Conservation (phyloP, 257 asterid species). For the Jacaranda copaia region DNA sequence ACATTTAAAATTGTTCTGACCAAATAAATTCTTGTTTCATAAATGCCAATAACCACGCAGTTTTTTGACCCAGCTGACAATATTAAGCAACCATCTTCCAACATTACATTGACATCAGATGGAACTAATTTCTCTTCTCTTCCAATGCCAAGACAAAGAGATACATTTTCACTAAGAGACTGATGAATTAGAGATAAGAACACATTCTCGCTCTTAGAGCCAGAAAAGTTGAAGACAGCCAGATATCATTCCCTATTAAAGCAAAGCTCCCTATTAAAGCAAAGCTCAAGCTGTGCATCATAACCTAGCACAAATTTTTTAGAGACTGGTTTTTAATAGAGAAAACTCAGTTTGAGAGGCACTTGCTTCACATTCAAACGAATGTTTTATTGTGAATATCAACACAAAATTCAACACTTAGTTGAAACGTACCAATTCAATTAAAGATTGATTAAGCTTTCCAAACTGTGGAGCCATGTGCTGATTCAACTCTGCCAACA, state of each 20-base stretch:
- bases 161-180: conserved; percentile 8
- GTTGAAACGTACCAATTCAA: conserved; percentile 74
- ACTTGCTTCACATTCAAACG: conserved; percentile 12
- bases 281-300: conserved; percentile 5
- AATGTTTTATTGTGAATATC: conserved; percentile 10
- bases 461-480: conserved; percentile 92
- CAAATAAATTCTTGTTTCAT: not conserved
- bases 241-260: not conserved
- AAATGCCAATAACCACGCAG: not conserved
- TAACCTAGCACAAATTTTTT: not conserved
- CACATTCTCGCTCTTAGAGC: not conserved
- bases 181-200: conserved; percentile 11
- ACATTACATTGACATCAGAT: not conserved
- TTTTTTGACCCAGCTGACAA: not conserved
- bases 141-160: conserved; percentile 9
- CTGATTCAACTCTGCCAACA: conserved; percentile 83
- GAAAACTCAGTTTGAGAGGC: conserved; percentile 25
- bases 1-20: conserved; percentile 7
- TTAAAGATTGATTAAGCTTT: conserved; percentile 83
- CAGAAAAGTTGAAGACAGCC: conserved; percentile 20
- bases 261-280: conserved; percentile 1
- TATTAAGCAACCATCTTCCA: conserved; percentile 5
- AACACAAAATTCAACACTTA: conserved; percentile 11
- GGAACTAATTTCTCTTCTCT: not conserved
- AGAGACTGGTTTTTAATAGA: not conserved